Evolutionary conservation across 139 green algal species (phyloP).

Genomic region (Edaphochlamys debaryana): DNA sequence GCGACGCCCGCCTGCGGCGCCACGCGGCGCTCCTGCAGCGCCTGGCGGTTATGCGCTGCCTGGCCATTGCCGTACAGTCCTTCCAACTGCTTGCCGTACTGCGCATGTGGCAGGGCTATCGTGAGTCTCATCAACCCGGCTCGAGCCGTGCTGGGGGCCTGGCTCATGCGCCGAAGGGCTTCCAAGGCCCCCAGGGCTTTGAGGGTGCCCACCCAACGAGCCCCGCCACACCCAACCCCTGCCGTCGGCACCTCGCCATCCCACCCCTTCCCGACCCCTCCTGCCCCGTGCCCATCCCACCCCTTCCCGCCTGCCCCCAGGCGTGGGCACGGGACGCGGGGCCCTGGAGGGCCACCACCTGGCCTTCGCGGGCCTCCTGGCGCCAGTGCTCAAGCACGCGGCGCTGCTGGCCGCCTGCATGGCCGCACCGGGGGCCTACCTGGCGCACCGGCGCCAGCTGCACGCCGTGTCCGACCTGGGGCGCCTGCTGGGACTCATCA

Average conservation of each 20-base stretch:
- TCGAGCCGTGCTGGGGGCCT: background rate
- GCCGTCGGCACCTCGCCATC: background rate
- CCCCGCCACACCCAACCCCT: background rate
- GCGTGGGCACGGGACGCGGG: background rate
- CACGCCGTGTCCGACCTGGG: background rate
- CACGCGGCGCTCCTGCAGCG: background rate
- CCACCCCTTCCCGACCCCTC: background rate
- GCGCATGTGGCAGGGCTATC: slow-evolving; percentile 15
- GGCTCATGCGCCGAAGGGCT: background rate
- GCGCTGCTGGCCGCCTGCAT: background rate
- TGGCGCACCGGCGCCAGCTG: slow-evolving; percentile 11
- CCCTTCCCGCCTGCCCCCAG: background rate
- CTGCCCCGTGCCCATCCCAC: background rate
- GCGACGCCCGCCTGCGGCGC: too few species aligned
- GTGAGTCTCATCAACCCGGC: background rate
- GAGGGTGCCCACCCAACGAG: too few species aligned
- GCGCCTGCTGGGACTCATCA: slow-evolving; percentile 19
- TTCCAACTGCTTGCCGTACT: slow-evolving; percentile 20
- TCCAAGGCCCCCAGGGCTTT: too few species aligned
- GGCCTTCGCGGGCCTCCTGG: slow-evolving; percentile 21
- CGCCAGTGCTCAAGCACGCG: background rate
- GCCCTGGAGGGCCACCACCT: slow-evolving; percentile 14
- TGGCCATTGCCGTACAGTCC: slow-evolving; percentile 16
- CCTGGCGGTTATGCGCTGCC: background rate
- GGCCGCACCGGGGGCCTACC: background rate